These are phyloP conservation scores for Amanita rimosa DNA, from an alignment of 768 basidiomycete species.

Conservation along the genomic window DNA sequence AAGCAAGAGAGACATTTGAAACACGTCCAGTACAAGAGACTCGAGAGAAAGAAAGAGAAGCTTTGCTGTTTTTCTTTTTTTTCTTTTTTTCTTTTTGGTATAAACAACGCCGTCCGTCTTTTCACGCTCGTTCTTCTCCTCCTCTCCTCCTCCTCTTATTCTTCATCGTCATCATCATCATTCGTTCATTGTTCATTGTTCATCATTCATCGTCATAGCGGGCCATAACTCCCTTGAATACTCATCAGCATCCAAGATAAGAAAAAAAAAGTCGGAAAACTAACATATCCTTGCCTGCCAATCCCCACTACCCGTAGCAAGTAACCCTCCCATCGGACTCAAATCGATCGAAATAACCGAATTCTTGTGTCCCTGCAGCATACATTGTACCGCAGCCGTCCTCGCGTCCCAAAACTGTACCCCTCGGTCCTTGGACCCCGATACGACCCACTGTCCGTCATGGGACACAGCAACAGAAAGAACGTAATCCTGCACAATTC, in stretches of 20 bases:
- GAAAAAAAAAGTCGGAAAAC: conserved; percentile 12
- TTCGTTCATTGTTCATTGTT: too few species aligned
- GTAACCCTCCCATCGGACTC: conserved; percentile 30
- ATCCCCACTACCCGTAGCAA: conserved; percentile 46
- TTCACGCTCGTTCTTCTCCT: too few species aligned
- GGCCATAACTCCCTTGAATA: neutral
- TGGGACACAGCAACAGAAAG: conserved; percentile 67
- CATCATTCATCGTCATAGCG: neutral
- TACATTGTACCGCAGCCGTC: conserved; percentile 71
- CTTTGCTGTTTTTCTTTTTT: too few species aligned
- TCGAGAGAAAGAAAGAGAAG: too few species aligned
- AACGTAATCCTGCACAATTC: conserved; percentile 48
- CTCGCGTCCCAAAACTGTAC: conserved; percentile 91
- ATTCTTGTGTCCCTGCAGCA: conserved; percentile 72
- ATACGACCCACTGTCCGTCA: conserved; percentile 91
- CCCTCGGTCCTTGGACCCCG: conserved; percentile 88
- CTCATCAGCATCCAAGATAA: neutral
- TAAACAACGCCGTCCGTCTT: too few species aligned
- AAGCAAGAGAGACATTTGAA: too few species aligned
- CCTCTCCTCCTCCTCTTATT: too few species aligned
- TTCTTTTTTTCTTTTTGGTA: too few species aligned
- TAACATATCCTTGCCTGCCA: conserved; percentile 44
- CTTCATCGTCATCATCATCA: too few species aligned
- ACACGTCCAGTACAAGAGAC: too few species aligned
- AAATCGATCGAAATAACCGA: conserved; percentile 43